These are phyloP conservation scores for Calonectria hongkongensis DNA, from an alignment of 2,329 filamentous ascomycete species.

Conservation along the genomic window DNA sequence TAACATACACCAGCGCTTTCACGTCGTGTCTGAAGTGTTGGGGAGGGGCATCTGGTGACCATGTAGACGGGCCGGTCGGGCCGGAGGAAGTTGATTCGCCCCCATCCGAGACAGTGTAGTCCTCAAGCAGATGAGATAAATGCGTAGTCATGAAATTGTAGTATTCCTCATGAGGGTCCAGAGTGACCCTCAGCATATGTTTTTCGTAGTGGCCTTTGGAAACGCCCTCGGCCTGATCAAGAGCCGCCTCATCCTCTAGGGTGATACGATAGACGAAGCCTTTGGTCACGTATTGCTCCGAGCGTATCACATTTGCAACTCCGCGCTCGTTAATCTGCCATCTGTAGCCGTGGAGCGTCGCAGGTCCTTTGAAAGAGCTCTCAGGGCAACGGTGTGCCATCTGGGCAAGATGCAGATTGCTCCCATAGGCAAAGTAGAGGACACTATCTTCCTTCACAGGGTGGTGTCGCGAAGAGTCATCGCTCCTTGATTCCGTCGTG, in stretches of 20 bases:
- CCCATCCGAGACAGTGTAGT: neutral
- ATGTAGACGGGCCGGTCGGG: neutral
- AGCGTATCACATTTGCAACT: neutral
- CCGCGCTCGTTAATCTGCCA: neutral
- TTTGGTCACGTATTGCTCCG: neutral
- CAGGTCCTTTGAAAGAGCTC: neutral
- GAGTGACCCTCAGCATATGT: neutral
- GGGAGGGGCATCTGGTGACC: neutral
- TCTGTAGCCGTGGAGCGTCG: neutral
- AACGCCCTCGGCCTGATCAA: neutral
- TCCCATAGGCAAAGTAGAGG: neutral
- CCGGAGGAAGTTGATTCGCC: neutral
- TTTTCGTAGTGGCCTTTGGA: neutral
- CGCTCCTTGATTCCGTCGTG: neutral
- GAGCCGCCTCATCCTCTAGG: neutral
- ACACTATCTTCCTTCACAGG: neutral
- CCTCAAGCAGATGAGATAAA: neutral
- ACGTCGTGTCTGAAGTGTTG: neutral
- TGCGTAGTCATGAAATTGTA: neutral
- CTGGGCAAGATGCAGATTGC: constrained; percentile 1
- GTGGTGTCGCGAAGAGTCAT: neutral
- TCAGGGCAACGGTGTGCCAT: neutral
- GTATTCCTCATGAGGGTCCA: neutral
- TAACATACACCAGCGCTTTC: neutral
- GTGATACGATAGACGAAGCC: neutral